Evolutionary conservation across 768 basidiomycete species (phyloP).

Genomic region (Pulveroboletus ravenelii): DNA sequence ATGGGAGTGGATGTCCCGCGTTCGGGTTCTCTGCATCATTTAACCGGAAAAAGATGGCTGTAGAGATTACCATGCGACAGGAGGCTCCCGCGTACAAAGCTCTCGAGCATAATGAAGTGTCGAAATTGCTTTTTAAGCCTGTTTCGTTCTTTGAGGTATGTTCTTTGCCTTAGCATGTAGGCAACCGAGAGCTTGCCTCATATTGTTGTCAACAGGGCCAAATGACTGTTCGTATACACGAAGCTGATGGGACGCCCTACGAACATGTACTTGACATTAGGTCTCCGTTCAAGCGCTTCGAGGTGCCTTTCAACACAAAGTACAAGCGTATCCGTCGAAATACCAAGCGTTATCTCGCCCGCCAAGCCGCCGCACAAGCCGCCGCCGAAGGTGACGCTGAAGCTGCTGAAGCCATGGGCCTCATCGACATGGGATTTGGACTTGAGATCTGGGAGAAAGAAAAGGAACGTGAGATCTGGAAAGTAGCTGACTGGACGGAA

Average conservation of each 20-base stretch:
- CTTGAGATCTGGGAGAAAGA: conserved; percentile 96
- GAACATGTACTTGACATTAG: conserved; percentile 96
- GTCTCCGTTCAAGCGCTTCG: conserved; percentile 84
- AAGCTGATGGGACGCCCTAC: conserved; percentile 98
- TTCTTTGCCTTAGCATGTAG: neutral
- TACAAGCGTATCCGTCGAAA: conserved; percentile 95
- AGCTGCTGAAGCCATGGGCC: conserved; percentile 88
- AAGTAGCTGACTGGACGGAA: conserved; percentile 96
- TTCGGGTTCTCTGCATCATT: conserved; percentile 89
- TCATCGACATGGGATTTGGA: conserved; percentile 92
- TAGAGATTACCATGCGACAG: conserved; percentile 93
- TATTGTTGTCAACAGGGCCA: conserved; percentile 56
- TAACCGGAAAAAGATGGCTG: conserved; percentile 97
- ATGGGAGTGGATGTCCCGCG: conserved; percentile 91
- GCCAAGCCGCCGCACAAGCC: conserved; percentile 88
- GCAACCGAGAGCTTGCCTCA: conserved; percentile 3
- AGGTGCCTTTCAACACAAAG: conserved; percentile 97
- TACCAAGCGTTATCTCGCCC: conserved; percentile 91
- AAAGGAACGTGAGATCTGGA: conserved; percentile 89
- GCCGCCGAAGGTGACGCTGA: conserved; percentile 90
- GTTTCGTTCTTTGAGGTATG: conserved; percentile 84
- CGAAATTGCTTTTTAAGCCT: conserved; percentile 69
- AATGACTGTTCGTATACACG: conserved; percentile 98
- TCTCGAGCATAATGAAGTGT: conserved; percentile 64
- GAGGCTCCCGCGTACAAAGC: conserved; percentile 69